phyloP scores from a whole-genome alignment of 129 eudicot species.

The Helichrysum umbraculigerum region DNA sequence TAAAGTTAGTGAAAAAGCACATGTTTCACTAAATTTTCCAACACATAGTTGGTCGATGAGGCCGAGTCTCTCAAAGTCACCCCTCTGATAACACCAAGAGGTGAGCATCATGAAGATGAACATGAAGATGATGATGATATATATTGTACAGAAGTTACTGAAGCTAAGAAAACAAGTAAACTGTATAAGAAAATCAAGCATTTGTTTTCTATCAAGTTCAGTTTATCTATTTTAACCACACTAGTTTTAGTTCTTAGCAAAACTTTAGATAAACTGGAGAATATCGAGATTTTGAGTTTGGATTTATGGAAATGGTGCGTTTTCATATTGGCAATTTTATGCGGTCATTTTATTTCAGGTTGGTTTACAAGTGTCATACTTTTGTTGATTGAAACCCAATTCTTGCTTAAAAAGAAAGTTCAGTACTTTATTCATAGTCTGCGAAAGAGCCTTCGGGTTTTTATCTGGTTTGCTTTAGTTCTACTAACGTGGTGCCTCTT shows the following conservation, averaged over 20 bases:
- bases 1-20: too few relatives aligned
- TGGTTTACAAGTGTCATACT: background rate
- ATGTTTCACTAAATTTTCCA: too few relatives aligned
- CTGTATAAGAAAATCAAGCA: background rate
- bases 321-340: background rate
- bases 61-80: background rate
- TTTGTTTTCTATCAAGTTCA: background rate
- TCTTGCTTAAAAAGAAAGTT: background rate
- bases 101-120: background rate
- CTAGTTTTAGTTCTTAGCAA: background rate
- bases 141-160: background rate
- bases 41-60: background rate
- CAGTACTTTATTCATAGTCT: background rate
- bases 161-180: background rate
- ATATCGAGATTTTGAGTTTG: background rate
- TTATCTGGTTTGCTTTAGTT: background rate
- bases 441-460: background rate
- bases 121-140: background rate
- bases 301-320: constrained; percentile 8
- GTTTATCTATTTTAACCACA: background rate
- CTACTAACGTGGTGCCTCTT: background rate
- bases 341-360: background rate
- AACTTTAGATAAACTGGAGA: background rate
- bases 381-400: background rate
- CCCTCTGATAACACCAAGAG: background rate